These are phyloP conservation scores for Mallotus nudiflorus DNA, from an alignment of 345 rosid genomes.

Conservation along the genomic window DNA sequence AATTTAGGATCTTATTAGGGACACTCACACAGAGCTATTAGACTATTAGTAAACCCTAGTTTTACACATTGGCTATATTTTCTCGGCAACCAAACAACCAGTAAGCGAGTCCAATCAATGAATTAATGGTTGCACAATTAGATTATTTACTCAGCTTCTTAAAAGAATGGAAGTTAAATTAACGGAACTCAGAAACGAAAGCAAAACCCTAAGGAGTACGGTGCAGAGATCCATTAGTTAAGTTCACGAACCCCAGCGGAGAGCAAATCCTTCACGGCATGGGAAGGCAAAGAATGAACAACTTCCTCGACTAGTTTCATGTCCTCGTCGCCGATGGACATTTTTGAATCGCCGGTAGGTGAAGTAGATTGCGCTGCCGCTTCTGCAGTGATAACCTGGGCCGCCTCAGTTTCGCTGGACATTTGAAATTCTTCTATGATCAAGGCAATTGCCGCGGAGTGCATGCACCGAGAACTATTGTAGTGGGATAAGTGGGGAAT, in stretches of 20 bases:
- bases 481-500: too few relatives aligned
- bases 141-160: too few relatives aligned
- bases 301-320: constrained; percentile 39
- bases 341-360: not conserved
- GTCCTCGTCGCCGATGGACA: constrained; percentile 22
- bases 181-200: not conserved
- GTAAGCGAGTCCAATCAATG: too few relatives aligned
- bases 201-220: not conserved
- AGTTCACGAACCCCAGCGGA: constrained; percentile 49
- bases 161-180: not conserved
- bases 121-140: too few relatives aligned
- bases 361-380: constrained; percentile 13
- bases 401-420: constrained; percentile 33
- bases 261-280: constrained; percentile 60
- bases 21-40: too few relatives aligned
- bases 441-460: not conserved
- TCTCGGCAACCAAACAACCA: too few relatives aligned
- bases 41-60: not conserved
- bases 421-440: constrained; percentile 14
- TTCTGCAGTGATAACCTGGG: constrained; percentile 1
- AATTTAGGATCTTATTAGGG: too few relatives aligned
- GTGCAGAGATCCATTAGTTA: not conserved
- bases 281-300: constrained; percentile 53
- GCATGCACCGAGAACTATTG: too few relatives aligned
- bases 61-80: too few relatives aligned